A percentile compares a stretch with the other conserved stretches of the same genome.
These are phyloP conservation scores for Mortierella sp. DNA, from an alignment of 371 early-diverging fungal genomes.

Conservation along the genomic window DNA sequence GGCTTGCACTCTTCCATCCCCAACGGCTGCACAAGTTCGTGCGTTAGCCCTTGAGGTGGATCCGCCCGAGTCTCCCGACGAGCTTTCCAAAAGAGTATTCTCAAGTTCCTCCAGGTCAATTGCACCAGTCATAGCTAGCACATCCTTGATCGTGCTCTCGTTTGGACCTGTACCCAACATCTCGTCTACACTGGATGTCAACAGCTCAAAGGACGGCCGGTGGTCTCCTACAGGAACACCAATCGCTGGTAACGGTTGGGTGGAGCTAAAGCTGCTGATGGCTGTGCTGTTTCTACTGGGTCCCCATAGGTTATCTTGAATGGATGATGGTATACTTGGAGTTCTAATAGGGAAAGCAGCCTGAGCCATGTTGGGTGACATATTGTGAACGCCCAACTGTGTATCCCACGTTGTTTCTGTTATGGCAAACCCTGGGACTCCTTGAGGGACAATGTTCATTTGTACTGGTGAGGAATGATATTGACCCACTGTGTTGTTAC, in stretches of 20 bases:
- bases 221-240: not conserved
- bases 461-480: not conserved
- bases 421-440: not conserved
- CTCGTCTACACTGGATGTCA: constrained; percentile 14
- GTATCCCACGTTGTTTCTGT: constrained; percentile 3
- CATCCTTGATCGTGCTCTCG: constrained; percentile 39
- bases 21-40: constrained; percentile 23
- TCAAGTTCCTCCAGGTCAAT: constrained; percentile 42
- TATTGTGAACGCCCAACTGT: constrained; percentile 8
- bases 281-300: too few species aligned
- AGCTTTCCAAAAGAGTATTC: constrained; percentile 6
- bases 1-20: constrained; percentile 21
- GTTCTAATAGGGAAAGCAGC: not conserved
- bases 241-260: constrained; percentile 1
- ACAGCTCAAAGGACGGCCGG: constrained; percentile 1
- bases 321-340: not conserved
- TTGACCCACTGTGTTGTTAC: not conserved
- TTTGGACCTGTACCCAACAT: constrained; percentile 30
- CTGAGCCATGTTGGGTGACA: not conserved
- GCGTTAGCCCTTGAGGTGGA: not conserved
- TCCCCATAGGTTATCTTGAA: constrained; percentile 19
- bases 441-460: not conserved
- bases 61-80: not conserved
- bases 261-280: not conserved
- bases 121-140: constrained; percentile 45